Evolutionary conservation across 2,329 filamentous ascomycete species (phyloP), one percentile per base, ranked within the genome.

Genomic region (Boeremia lycopersici): DNA sequence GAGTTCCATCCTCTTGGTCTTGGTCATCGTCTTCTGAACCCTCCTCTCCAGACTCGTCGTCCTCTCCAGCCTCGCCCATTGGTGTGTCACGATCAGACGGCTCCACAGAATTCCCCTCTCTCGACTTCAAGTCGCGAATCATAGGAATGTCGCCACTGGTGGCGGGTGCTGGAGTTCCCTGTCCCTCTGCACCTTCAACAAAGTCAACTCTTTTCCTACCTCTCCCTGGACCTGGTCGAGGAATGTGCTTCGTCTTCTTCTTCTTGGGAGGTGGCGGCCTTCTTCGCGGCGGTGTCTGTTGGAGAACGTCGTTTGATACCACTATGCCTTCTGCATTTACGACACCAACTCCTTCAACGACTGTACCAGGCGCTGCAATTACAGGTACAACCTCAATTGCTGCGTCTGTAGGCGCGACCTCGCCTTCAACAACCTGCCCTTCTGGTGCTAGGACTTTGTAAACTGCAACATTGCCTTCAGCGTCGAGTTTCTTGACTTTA

Each of bases 381-480:
- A 77, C 74, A 6, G 73, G 71, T 25, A 64, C 76, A 38, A 81
- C 79, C 38, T 78, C 75, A 42, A 79, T 73, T 26, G 77, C 72
- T 50, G 79, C 79, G 48, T 81, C 78, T 41, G 81, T 79, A 33
- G 82, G 79, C 54, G 91, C 84, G 45, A 96, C 87, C 70, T 96
- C 92, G 52, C 91, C 91, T 60, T 93, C 89, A 0, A 96, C 83
- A 5, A 81, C 79, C 70, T 95, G 89, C 0, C 91, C 92, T 53
- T 93, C 89, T 5, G 86, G 84, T 4, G 96, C 83, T 17, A 91
- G 89, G 7, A 95, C 86, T 67, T 96, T 91, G 73, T 95, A 91
- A 2, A 93, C 87, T 57, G 90, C 91, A 9, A 90, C 83, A 64
- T 93, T 93, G 23, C 93, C 93, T 23, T 81, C 82, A 1, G 86